Evolutionary conservation across 2,329 filamentous ascomycete genomes (phyloP).

Genomic region (Ophiostoma novo-ulmi): DNA sequence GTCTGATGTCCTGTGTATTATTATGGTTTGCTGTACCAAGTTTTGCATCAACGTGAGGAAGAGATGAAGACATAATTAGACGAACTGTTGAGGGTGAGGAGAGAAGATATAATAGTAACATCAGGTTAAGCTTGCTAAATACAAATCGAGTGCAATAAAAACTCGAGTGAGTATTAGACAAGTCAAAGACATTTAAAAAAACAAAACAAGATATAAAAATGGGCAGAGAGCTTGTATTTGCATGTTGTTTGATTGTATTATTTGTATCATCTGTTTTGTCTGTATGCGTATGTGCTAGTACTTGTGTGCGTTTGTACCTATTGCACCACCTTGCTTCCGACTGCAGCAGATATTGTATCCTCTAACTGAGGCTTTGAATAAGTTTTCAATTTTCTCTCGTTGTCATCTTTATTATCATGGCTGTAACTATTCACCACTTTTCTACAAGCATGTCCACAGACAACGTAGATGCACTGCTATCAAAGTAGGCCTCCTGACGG

Average conservation of each 20-base stretch:
- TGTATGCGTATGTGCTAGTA: not conserved
- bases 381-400: not conserved
- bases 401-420: too few species aligned
- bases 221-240: not conserved
- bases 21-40: not conserved
- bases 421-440: too few species aligned
- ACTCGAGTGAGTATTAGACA: too few species aligned
- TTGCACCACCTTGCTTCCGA: not conserved
- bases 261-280: not conserved
- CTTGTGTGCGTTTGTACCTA: slow-evolving; percentile 10
- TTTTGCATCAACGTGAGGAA: not conserved
- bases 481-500: too few species aligned
- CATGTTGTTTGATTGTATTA: not conserved
- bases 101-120: not conserved
- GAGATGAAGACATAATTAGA: not conserved
- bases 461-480: too few species aligned
- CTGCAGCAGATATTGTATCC: not conserved
- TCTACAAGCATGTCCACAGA: too few species aligned
- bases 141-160: not conserved
- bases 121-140: too few species aligned
- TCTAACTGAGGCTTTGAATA: not conserved
- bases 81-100: not conserved
- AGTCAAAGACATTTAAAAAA: too few species aligned
- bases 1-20: not conserved
- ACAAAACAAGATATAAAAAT: too few species aligned